Evolutionary conservation across 805 yeast genomes (phyloP).

Genomic region (Candida alai): DNA sequence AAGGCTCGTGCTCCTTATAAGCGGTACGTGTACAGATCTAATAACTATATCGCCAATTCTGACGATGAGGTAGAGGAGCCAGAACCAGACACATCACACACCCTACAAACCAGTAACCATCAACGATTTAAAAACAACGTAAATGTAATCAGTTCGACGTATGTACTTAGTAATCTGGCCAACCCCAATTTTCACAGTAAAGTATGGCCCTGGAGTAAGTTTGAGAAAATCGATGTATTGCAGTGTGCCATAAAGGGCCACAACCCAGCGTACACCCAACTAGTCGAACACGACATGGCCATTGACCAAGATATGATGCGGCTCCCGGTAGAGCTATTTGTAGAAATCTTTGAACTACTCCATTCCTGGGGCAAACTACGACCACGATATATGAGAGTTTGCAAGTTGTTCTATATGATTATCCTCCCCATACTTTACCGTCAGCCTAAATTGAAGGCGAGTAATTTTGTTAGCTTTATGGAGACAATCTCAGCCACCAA

Average conservation of each 20-base stretch:
- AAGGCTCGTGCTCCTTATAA: constrained; percentile 76
- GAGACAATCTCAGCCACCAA: constrained; percentile 54
- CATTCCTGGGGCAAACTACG: constrained; percentile 27
- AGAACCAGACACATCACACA: constrained; percentile 1
- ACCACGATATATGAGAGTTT: constrained; percentile 55
- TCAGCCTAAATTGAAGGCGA: constrained; percentile 58
- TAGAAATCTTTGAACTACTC: constrained; percentile 28
- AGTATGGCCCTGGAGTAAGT: constrained; percentile 49
- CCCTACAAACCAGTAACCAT: constrained; percentile 6
- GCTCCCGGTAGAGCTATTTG: constrained; percentile 35
- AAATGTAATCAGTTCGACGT: constrained; percentile 27
- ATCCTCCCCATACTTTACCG: constrained; percentile 65
- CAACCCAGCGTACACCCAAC: constrained; percentile 19
- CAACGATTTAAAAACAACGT: constrained; percentile 15
- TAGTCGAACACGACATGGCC: constrained; percentile 8
- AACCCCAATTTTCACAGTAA: constrained; percentile 17
- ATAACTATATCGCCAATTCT: constrained; percentile 20
- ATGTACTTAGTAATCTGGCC: constrained; percentile 26
- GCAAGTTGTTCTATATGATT: constrained; percentile 54
- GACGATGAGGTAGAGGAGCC: constrained; percentile 21
- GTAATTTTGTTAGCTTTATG: constrained; percentile 70
- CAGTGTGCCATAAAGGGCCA: constrained; percentile 28
- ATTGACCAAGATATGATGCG: constrained; percentile 24
- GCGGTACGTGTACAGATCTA: constrained; percentile 60
- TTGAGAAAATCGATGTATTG: constrained; percentile 48